Conservation (phyloP, 768 basidiomycete species). For the Neoboletus subvelutipes region DNA sequence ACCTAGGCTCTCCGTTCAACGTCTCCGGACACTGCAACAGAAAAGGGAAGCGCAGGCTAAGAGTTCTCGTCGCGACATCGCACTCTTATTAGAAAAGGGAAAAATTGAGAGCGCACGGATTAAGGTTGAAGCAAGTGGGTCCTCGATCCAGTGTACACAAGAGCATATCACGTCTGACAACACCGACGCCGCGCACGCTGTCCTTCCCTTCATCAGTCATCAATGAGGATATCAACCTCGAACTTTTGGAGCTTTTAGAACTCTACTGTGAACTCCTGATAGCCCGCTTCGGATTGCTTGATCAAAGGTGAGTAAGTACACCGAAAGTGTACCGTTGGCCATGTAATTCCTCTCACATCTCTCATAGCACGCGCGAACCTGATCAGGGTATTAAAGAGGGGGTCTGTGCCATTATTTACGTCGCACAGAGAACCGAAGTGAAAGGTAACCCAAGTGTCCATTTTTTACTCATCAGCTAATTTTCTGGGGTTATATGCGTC, state of each 20-base stretch:
- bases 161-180: slow-evolving; percentile 12
- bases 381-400: slow-evolving; percentile 88
- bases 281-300: slow-evolving; percentile 88
- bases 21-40: slow-evolving; percentile 81
- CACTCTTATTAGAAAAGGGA: slow-evolving; percentile 70
- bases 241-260: slow-evolving; percentile 89
- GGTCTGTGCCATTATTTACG: slow-evolving; percentile 84
- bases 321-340: slow-evolving; percentile 1
- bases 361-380: slow-evolving; percentile 68
- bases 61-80: slow-evolving; percentile 73
- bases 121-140: slow-evolving; percentile 80
- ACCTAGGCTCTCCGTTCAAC: slow-evolving; percentile 76
- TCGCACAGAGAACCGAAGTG: slow-evolving; percentile 87
- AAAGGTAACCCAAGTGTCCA: slow-evolving; percentile 53
- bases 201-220: slow-evolving; percentile 51
- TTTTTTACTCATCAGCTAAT: slow-evolving; percentile 1
- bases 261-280: slow-evolving; percentile 93
- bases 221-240: slow-evolving; percentile 81
- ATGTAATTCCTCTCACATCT: slow-evolving; percentile 8
- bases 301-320: slow-evolving; percentile 65
- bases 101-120: slow-evolving; percentile 84
- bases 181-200: slow-evolving; percentile 15
- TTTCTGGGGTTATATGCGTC: not conserved
- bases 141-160: slow-evolving; percentile 6
- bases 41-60: slow-evolving; percentile 90